Conservation (phyloP, 23 red algal species). For the Gracilaria domingensis region DNA sequence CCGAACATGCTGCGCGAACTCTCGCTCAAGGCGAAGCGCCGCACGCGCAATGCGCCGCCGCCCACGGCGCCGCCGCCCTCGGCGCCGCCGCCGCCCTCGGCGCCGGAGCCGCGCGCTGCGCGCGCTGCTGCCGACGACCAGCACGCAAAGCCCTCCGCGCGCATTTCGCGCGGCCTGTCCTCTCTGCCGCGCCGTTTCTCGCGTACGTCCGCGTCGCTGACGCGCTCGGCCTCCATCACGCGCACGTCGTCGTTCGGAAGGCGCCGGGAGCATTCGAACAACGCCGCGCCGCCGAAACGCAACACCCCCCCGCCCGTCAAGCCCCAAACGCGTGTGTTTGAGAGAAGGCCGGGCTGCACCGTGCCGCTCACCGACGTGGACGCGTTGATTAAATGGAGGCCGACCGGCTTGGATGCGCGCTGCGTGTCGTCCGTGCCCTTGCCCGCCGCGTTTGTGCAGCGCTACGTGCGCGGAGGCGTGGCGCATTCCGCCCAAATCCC, state of each 20-base stretch:
- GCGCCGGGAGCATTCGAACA: neutral
- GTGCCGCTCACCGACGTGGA: conserved; percentile 43
- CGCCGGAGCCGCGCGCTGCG: no score
- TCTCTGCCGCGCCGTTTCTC: conserved; percentile 30
- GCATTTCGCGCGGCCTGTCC: neutral
- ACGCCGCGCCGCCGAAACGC: no score
- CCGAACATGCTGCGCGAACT: conserved; percentile 73
- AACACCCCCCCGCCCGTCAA: neutral
- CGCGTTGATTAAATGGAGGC: conserved; percentile 62
- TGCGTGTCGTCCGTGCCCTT: conserved; percentile 54
- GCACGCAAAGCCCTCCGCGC: neutral
- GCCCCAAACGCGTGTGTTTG: conserved; percentile 11
- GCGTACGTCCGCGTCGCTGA: neutral
- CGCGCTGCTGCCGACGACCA: neutral
- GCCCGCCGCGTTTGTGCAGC: conserved; percentile 34
- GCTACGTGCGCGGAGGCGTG: conserved; percentile 35
- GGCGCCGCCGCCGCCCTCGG: no score
- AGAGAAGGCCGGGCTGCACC: conserved; percentile 24
- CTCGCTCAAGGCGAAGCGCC: conserved; percentile 54
- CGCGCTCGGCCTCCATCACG: conserved; percentile 19
- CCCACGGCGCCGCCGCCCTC: neutral
- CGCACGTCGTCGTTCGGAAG: conserved; percentile 8
- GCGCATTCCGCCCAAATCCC: neutral
- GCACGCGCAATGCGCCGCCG: conserved; percentile 2
- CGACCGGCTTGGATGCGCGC: conserved; percentile 47